These are phyloP conservation scores for Lactifluus rugatus DNA, from an alignment of 768 basidiomycete species.

Conservation along the genomic window DNA sequence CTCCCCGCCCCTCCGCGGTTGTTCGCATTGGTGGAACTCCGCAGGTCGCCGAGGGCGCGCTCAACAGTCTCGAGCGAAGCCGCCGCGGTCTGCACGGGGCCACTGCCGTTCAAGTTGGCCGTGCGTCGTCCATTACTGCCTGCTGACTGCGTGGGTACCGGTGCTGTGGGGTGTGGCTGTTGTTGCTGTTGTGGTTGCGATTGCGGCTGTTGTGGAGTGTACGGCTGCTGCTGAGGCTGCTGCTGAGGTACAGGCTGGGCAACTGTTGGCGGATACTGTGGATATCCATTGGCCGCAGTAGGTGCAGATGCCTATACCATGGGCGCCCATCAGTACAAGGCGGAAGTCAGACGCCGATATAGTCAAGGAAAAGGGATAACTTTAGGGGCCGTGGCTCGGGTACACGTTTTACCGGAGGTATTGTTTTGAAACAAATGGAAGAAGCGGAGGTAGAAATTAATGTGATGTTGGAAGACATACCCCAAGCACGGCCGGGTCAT, in stretches of 20 bases:
- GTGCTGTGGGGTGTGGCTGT: conserved; percentile 1
- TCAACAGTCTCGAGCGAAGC: conserved; percentile 69
- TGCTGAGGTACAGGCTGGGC: conserved; percentile 21
- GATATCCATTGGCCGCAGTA: conserved; percentile 23
- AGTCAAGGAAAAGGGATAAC: conserved; percentile 56
- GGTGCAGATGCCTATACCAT: conserved; percentile 41
- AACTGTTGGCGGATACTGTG: conserved; percentile 20
- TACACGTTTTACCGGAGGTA: conserved; percentile 37
- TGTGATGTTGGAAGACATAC: conserved; percentile 34
- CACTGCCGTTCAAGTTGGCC: conserved; percentile 27
- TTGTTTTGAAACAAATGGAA: conserved; percentile 25
- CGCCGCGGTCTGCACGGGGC: conserved; percentile 59
- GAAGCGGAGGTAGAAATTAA: conserved; percentile 14
- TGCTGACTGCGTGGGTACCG: conserved; percentile 12
- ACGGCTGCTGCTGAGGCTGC: conserved; percentile 21
- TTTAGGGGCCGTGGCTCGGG: conserved; percentile 42
- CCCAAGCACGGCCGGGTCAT: conserved; percentile 78
- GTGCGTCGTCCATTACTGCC: conserved; percentile 25
- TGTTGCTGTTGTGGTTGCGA: conserved; percentile 11
- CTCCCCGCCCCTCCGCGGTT: conserved; percentile 33
- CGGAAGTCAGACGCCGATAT: conserved; percentile 19
- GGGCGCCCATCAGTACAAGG: conserved; percentile 10
- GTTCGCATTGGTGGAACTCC: conserved; percentile 25
- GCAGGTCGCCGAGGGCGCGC: conserved; percentile 43
- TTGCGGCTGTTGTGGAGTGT: conserved; percentile 19